phyloP scores from a whole-genome alignment of 148 eudicot species.

The Nyssa sinensis region DNA sequence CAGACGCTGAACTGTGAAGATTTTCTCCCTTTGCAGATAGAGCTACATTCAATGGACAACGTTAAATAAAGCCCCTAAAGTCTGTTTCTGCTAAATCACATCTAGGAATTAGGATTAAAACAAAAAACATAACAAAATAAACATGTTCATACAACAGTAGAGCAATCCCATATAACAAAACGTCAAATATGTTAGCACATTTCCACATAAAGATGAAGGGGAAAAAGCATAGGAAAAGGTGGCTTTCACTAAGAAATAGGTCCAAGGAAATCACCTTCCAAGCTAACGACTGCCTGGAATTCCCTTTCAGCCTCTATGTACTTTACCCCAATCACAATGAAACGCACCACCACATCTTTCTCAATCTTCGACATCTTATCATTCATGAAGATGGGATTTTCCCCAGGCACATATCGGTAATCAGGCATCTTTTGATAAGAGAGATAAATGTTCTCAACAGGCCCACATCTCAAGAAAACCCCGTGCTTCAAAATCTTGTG shows the following conservation, averaged over 20 bases:
- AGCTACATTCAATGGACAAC: too few species aligned
- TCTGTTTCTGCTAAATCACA: too few species aligned
- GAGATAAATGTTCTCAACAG: constrained; percentile 52
- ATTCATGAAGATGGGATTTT: constrained; percentile 61
- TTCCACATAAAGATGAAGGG: background rate
- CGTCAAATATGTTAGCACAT: background rate
- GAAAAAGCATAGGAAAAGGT: too few species aligned
- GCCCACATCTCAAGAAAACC: constrained; percentile 65
- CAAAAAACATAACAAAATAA: background rate
- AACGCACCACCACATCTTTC: constrained; percentile 52
- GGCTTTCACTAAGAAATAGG: constrained; percentile 30
- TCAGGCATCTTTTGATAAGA: constrained; percentile 67
- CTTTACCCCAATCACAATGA: constrained; percentile 47
- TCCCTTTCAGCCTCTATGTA: constrained; percentile 63
- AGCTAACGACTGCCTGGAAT: constrained; percentile 57
- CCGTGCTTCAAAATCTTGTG: constrained; percentile 70
- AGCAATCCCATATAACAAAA: background rate
- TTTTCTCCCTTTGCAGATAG: too few species aligned
- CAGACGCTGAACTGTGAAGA: too few species aligned
- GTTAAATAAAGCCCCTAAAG: too few species aligned
- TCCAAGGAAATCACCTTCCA: constrained; percentile 66
- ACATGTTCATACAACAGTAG: background rate
- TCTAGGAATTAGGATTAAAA: too few species aligned
- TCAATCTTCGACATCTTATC: constrained; percentile 58
- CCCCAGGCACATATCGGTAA: constrained; percentile 59